Base-by-base conservation (phyloP, 345 rosid species). In the Sisymbrium irio region DNA sequence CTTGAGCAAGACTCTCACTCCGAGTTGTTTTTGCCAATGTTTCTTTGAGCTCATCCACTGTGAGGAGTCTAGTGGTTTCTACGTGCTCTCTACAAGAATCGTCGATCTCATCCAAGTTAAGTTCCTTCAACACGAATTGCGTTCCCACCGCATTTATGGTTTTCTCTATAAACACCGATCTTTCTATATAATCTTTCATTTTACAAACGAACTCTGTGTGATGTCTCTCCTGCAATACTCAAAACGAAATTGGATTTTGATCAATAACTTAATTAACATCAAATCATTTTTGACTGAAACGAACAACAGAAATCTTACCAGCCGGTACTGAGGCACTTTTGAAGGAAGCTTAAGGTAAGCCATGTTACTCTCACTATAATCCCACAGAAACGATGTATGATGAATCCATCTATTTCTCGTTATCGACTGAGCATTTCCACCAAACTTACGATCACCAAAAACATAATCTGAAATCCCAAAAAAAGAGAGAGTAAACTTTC, bases 391-490 rank as follows among this genome's bases (percentile, higher is more conserved):
- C 14, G 97, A 93, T 1, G 94, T 91, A 75, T 91, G 97, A 77
- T 91, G 96, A 65, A 90, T 81, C 96, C 93, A 91, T 32, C 92
- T 81, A 57, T 42, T 83, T 71, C 83, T 87, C 4, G 88, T 87
- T 47, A 93, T 91, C 11, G 96, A 90, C 39, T 93, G 97, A 54
- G 97, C 92, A 78, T 93, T 93, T 37, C 96, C 97, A 53, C 92
- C 97, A 62, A 93, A 93, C 50, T 93, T 93, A 62, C 49, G 83
- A 65, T 87, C 75, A 46, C 93, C 93, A 72, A 90, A 93, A 13
- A 86, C 97, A 70, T 93, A 93, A 89, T 90, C 97, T 90, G 74
- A 35, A 72, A 70, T 11, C 7, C 45, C 59, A 1, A 13, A 61
- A 7, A 25, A 4, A 36, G n/a, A 4, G 4, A 55, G 6, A 12